Evolutionary conservation across 2,329 filamentous ascomycete genomes (phyloP), one percentile per base, ranked within the genome.

Genomic region (Chaetomiaceae sp.): DNA sequence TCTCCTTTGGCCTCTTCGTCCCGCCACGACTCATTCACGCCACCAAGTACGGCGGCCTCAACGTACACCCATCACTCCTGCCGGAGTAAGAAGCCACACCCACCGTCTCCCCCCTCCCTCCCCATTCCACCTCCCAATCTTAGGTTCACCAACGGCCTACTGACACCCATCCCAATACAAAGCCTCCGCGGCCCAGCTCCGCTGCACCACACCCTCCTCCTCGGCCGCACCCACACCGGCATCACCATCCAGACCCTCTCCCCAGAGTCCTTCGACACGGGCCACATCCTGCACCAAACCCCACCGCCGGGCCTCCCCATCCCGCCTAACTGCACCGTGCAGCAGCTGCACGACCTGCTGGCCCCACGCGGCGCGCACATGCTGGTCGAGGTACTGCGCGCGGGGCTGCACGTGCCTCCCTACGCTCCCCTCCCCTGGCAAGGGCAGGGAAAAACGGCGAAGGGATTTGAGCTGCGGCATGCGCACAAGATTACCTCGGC

Each of bases 1-100:
- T 97, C 4, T 97, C 93, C 0, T 98, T 97, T 66, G 93, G 93
- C 3, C 76, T 95, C 7, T 84, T 96, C 51, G 83, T 98, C 1
- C 93, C 93, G 1, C 74, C 76, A 1, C 76, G 88, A 4, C 79
- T 97, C 14, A 71, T 98, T 18, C 69, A 70, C 18, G 68, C 68
- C 1, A 79, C 86, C 19, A 79, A 77, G 57, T 95, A 94, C 66
- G 90, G 90, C 35, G 93, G 93, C 0, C 68, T 98, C 3, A 98
- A 98, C 65, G 76, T 98, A 2, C 93, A 98, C 60, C 93, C 93
- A 1, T 97, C 91, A 1, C 68, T 96, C 22, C 76, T 98, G 12
- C 91, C 90, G 4, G 84, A 93, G 82, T 87, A 71, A 56, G 72
- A 2, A 6, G 12, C 12, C 7, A 3, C 29, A 11, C 14, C 15